Evolutionary conservation across 2,329 filamentous ascomycete species (phyloP).

Genomic region (Exophiala spinifera): DNA sequence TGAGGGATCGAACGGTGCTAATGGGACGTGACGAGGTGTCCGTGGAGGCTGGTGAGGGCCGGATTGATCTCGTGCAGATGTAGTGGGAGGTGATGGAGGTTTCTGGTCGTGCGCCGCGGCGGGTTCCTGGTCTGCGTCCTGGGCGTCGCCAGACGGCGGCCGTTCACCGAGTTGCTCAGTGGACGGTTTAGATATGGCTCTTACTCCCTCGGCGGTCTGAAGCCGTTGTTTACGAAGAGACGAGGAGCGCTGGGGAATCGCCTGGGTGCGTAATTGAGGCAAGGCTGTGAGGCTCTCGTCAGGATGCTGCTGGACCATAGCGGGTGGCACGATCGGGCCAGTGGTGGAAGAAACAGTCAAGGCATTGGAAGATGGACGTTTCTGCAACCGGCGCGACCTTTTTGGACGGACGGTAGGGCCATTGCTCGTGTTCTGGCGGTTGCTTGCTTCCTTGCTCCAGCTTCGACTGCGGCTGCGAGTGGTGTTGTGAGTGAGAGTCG

Average conservation of each 20-base stretch:
- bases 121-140: neutral
- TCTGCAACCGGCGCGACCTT: neutral
- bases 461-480: too few species aligned
- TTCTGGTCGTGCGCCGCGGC: neutral
- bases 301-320: too few species aligned
- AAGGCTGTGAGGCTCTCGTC: constrained; percentile 10
- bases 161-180: neutral
- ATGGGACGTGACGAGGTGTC: constrained; percentile 18
- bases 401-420: too few species aligned
- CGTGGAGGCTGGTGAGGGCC: constrained; percentile 1
- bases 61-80: constrained; percentile 3
- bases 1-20: constrained; percentile 22
- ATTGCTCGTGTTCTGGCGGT: too few species aligned
- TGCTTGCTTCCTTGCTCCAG: too few species aligned
- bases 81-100: neutral
- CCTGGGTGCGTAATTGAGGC: constrained; percentile 9
- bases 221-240: constrained; percentile 14
- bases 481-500: too few species aligned
- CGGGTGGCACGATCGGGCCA: neutral
- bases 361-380: neutral
- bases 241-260: constrained; percentile 12
- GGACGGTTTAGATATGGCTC: constrained; percentile 1
- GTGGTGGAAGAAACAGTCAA: neutral
- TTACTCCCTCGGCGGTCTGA: constrained; percentile 1
- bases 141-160: neutral